Evolutionary conservation across 257 asterid genomes (phyloP).

Genomic region (Plantago ovata): DNA sequence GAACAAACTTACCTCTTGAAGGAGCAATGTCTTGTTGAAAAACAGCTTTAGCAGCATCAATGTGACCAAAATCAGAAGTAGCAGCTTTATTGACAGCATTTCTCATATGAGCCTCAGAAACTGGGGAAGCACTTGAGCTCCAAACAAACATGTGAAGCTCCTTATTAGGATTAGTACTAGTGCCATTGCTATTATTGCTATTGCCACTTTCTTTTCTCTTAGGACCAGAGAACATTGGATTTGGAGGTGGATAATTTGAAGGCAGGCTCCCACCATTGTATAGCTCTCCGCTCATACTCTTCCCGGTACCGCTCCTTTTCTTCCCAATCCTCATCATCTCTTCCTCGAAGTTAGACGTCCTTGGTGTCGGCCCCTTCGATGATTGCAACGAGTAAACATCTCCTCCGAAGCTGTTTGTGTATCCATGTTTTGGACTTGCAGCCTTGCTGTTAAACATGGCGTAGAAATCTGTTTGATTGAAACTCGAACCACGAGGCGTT

Average conservation of each 20-base stretch:
- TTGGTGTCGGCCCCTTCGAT: constrained; percentile 74
- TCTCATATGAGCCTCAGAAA: constrained; percentile 64
- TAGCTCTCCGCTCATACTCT: constrained; percentile 82
- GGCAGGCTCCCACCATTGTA: constrained; percentile 22
- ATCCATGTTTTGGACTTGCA: constrained; percentile 72
- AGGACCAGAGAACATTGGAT: constrained; percentile 63
- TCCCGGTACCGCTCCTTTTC: constrained; percentile 34
- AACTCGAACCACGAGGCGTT: constrained; percentile 81
- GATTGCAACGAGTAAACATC: constrained; percentile 69
- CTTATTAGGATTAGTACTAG: constrained; percentile 34
- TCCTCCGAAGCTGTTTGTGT: constrained; percentile 50
- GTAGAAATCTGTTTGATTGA: constrained; percentile 75
- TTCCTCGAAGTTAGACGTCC: constrained; percentile 85
- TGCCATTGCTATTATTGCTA: constrained; percentile 7
- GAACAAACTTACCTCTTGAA: constrained; percentile 45
- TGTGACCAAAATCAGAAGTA: constrained; percentile 35
- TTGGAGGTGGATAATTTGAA: constrained; percentile 67
- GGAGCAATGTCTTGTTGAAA: constrained; percentile 48
- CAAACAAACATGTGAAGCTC: constrained; percentile 92
- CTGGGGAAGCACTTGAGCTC: constrained; percentile 95
- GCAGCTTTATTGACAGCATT: constrained; percentile 46
- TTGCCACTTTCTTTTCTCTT: constrained; percentile 52
- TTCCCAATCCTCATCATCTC: constrained; percentile 60
- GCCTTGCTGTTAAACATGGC: constrained; percentile 75
- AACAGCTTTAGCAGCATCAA: constrained; percentile 52